phyloP scores from a whole-genome alignment of 305 asterid genomes.

The Solanum aculeatissimum region DNA sequence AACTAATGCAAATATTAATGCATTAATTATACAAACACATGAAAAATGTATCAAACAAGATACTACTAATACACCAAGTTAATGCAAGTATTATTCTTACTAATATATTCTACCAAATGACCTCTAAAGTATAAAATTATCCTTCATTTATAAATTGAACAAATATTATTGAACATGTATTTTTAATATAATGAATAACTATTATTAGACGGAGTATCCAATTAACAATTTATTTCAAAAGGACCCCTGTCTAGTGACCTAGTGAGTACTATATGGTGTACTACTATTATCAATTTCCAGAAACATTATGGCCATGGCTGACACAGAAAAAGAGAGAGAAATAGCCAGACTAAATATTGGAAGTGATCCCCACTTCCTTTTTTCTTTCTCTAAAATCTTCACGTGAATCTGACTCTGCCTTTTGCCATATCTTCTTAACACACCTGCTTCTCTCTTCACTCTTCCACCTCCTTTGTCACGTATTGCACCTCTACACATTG shows the following conservation, averaged over 20 bases:
- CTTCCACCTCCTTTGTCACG: constrained; percentile 18
- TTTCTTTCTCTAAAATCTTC: constrained; percentile 5
- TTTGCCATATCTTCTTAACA: background rate
- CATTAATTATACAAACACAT: too few species aligned
- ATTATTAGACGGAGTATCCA: too few species aligned
- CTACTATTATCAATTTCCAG: background rate
- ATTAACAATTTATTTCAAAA: too few species aligned
- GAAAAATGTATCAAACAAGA: too few species aligned
- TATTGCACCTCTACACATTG: background rate
- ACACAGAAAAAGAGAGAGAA: background rate
- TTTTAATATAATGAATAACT: too few species aligned
- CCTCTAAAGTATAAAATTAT: too few species aligned
- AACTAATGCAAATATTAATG: too few species aligned
- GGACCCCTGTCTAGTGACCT: background rate
- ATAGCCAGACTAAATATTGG: background rate
- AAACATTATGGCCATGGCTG: background rate
- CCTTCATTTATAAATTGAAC: too few species aligned
- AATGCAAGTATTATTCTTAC: too few species aligned
- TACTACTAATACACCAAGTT: too few species aligned
- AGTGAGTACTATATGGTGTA: background rate
- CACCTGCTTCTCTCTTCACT: constrained; percentile 13
- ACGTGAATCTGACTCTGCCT: constrained; percentile 21
- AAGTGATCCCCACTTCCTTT: constrained; percentile 3
- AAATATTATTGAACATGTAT: too few species aligned
- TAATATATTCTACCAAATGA: too few species aligned